phyloP scores from a whole-genome alignment of 176 grass and related monocot species.

The Bonia amplexicaulis region DNA sequence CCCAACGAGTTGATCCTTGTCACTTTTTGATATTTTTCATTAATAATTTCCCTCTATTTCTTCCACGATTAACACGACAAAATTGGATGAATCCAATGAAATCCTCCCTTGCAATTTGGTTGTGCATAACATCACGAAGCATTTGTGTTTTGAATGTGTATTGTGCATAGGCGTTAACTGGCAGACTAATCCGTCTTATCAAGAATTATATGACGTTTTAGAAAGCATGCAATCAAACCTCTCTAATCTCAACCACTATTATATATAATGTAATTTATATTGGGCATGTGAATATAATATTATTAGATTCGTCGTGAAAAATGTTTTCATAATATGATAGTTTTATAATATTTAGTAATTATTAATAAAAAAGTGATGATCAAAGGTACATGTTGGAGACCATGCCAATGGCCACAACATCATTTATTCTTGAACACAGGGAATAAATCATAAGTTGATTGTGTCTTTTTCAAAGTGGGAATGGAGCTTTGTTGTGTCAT shows the following conservation, averaged over 20 bases:
- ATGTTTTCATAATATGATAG: not conserved
- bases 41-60: not conserved
- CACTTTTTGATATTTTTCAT: not conserved
- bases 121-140: not conserved
- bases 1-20: not conserved
- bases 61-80: not conserved
- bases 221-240: not conserved
- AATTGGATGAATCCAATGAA: not conserved
- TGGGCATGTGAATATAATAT: not conserved
- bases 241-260: not conserved
- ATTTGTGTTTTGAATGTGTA: not conserved
- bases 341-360: not conserved
- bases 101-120: not conserved
- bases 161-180: not conserved
- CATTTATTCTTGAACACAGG: not conserved
- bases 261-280: not conserved
- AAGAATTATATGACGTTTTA: not conserved
- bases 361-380: not conserved
- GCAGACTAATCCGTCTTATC: not conserved
- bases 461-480: not conserved
- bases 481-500: not conserved
- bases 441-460: not conserved
- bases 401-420: not conserved
- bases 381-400: not conserved
- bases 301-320: not conserved